Evolutionary conservation across 495 filamentous ascomycete genomes (phyloP).

Genomic region (Penicillium lagena): DNA sequence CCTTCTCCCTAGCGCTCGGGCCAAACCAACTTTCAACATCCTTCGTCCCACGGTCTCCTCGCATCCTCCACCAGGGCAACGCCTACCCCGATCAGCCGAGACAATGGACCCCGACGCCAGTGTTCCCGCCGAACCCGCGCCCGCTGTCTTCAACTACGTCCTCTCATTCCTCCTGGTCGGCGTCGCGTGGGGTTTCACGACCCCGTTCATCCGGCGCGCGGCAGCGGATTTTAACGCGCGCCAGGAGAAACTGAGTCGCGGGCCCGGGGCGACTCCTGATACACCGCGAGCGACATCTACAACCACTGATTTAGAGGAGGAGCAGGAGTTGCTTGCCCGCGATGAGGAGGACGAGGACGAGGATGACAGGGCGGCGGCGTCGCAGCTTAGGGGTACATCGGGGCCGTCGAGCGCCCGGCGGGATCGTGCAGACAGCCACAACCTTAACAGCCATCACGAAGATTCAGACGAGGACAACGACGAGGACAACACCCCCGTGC

Average conservation of each 20-base stretch:
- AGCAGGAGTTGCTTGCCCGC: slow-evolving; percentile 16
- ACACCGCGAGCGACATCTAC: too few relatives aligned
- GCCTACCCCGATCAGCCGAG: neutral
- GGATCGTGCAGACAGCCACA: too few relatives aligned
- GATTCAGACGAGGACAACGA: slow-evolving; percentile 6
- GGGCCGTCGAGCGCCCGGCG: too few relatives aligned
- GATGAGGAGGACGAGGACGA: slow-evolving; percentile 4
- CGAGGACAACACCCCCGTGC: slow-evolving; percentile 14
- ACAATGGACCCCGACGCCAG: slow-evolving; percentile 27
- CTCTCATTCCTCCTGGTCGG: slow-evolving; percentile 89
- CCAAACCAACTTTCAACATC: too few relatives aligned
- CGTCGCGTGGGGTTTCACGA: slow-evolving; percentile 71
- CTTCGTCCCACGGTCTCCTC: too few relatives aligned
- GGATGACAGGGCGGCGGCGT: neutral
- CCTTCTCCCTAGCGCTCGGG: too few relatives aligned
- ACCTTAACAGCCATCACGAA: neutral
- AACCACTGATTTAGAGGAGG: neutral
- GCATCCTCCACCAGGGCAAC: too few relatives aligned
- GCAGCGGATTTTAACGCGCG: slow-evolving; percentile 52
- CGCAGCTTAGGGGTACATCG: too few relatives aligned
- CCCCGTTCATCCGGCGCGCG: slow-evolving; percentile 53
- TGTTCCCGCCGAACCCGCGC: slow-evolving; percentile 45
- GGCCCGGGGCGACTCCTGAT: too few relatives aligned
- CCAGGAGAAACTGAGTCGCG: slow-evolving; percentile 19
- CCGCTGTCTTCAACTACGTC: slow-evolving; percentile 69